Evolutionary conservation across 257 asterid species (phyloP).

Genomic region (Penstemon davidsonii): DNA sequence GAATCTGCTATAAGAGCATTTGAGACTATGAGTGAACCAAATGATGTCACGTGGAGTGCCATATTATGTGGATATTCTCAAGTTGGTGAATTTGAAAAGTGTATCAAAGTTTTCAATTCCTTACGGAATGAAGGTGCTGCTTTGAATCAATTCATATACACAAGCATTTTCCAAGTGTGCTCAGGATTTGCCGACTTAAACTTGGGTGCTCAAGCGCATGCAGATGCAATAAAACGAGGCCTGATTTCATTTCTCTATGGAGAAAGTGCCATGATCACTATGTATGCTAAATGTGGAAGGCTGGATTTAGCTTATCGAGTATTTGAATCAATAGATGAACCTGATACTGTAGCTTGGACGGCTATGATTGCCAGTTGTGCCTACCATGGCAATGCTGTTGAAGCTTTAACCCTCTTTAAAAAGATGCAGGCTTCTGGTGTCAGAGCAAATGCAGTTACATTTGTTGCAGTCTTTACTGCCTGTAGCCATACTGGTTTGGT

Average conservation of each 20-base stretch:
- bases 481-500: slow-evolving; percentile 62
- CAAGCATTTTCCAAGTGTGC: slow-evolving; percentile 55
- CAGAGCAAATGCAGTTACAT: slow-evolving; percentile 41
- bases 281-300: slow-evolving; percentile 60
- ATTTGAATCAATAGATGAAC: slow-evolving; percentile 40
- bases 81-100: slow-evolving; percentile 46
- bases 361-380: slow-evolving; percentile 53
- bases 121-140: slow-evolving; percentile 40
- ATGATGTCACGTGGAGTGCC: slow-evolving; percentile 68
- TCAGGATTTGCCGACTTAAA: slow-evolving; percentile 44
- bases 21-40: slow-evolving; percentile 46
- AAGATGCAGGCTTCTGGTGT: slow-evolving; percentile 45
- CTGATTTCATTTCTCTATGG: slow-evolving; percentile 49
- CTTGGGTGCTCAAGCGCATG: slow-evolving; percentile 59
- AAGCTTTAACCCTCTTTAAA: slow-evolving; percentile 44
- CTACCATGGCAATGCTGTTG: slow-evolving; percentile 46
- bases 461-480: slow-evolving; percentile 49
- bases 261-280: slow-evolving; percentile 53
- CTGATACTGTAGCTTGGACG: slow-evolving; percentile 58
- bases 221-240: slow-evolving; percentile 53
- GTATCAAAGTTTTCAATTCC: slow-evolving; percentile 39
- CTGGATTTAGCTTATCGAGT: slow-evolving; percentile 42
- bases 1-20: slow-evolving; percentile 39
- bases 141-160: slow-evolving; percentile 51
- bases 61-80: slow-evolving; percentile 49